Evolutionary conservation across 139 green algal species (phyloP).

Genomic region (Trebouxia sp.): DNA sequence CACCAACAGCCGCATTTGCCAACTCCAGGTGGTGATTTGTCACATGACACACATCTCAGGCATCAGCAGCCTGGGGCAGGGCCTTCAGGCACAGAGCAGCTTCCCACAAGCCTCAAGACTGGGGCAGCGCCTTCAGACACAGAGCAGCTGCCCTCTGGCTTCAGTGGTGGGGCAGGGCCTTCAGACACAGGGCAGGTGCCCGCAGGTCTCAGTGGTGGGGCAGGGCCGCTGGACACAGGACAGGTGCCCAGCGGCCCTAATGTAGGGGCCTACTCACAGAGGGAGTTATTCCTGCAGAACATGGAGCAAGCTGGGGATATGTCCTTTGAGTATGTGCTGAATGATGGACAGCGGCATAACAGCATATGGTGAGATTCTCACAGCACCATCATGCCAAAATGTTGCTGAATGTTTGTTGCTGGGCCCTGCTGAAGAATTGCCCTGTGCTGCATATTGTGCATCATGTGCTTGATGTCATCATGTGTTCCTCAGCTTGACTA

Average conservation of each 20-base stretch:
- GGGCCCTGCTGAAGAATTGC: too few species aligned
- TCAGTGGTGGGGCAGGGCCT: slow-evolving; percentile 26
- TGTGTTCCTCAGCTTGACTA: too few species aligned
- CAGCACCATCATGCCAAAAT: too few species aligned
- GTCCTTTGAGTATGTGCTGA: slow-evolving; percentile 67
- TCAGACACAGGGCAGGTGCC: background rate
- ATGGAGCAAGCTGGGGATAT: slow-evolving; percentile 67
- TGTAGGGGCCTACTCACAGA: slow-evolving; percentile 55
- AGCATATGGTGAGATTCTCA: slow-evolving; percentile 59
- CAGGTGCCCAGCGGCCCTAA: background rate
- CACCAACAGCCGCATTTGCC: background rate
- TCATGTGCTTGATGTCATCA: too few species aligned
- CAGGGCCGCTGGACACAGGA: background rate
- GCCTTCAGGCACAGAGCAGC: background rate
- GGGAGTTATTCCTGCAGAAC: slow-evolving; percentile 61
- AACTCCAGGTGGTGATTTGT: too few species aligned
- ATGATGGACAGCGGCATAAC: slow-evolving; percentile 60
- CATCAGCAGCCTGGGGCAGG: background rate
- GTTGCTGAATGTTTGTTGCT: too few species aligned
- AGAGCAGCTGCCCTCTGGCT: background rate
- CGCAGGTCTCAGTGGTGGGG: background rate
- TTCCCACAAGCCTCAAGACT: background rate
- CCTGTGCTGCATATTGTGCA: too few species aligned
- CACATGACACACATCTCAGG: too few species aligned
- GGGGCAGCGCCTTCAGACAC: background rate